Base-by-base conservation (phyloP, 176 grass and related monocot species). In the Carex littledalei region DNA sequence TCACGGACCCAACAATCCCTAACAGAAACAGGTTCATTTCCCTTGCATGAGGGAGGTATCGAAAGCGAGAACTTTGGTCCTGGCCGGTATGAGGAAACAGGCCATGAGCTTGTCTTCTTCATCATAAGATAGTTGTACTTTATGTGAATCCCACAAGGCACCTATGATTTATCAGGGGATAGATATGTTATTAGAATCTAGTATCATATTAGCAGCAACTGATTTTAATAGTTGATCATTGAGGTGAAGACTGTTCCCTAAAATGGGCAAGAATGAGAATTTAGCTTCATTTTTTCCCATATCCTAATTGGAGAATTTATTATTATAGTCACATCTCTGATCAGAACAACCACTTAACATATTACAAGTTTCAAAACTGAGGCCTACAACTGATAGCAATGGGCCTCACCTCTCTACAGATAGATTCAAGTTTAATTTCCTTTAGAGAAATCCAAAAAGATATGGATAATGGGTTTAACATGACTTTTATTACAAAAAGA, bases 61-160 rank as follows among this genome's bases (percentile, higher is more conserved):
- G 89, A 94, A 35, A 98, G 86, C 67, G 92, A 98, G 65, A 86
- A 90, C 35, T 89, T 89, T 43, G 95, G 95, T 50, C 95, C 92
- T 60, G 67, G 84, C 76, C 91, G 91, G 89, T 93, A 98, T 87
- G 81, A 17, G 57, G 84, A 78, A 86, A 87, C 76, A 81, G 68
- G 78, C 79, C 76, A 92, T 84, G 82, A 84, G 53, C 56, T 35
- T 67, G 15, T 83, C 80, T 50, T 26, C 17, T 87, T 87, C 84
- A 86, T 89, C 83, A 98, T 49, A 80, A 98, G 89, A 90, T 98
- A 98, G 87, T 94, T 98, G 78, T 98, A 98, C 81, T 90, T 94
- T 89, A 94, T 90, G 92, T 94, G 87, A 73, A 90, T 90, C 18
- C 92, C 92, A 89, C 87, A 90, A 75, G 95, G 92, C 81, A 98